A percentile compares a stretch with the other conserved stretches of the same genome.
These are phyloP conservation scores for Amylostereum chailletii DNA, from an alignment of 1,284 basidiomycete genomes.

Conservation along the genomic window DNA sequence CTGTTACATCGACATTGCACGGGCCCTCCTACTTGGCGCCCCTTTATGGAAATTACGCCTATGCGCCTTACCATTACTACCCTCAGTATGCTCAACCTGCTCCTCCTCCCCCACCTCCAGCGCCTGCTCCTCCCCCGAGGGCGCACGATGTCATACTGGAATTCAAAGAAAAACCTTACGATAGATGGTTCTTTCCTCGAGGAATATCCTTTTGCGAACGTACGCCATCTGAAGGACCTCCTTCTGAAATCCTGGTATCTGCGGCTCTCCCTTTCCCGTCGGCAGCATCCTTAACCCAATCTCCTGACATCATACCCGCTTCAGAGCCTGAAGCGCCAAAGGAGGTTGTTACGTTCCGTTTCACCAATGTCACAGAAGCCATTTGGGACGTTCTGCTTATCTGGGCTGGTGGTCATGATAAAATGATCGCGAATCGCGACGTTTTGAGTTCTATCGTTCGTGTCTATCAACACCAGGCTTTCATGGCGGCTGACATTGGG, in stretches of 20 bases:
- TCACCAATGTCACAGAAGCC: constrained; percentile 33
- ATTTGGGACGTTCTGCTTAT: constrained; percentile 46
- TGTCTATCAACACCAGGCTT: not conserved
- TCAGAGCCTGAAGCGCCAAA: constrained; percentile 12
- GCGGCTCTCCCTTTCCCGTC: constrained; percentile 26
- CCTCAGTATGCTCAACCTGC: constrained; percentile 13
- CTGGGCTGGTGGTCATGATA: constrained; percentile 49
- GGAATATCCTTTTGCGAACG: constrained; percentile 41
- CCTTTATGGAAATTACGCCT: not conserved
- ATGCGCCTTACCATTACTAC: constrained; percentile 4
- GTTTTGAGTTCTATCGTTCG: constrained; percentile 34
- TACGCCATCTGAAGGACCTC: constrained; percentile 12
- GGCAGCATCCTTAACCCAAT: constrained; percentile 9
- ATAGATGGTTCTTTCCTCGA: constrained; percentile 59
- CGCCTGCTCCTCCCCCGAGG: constrained; percentile 19
- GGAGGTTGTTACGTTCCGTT: constrained; percentile 36
- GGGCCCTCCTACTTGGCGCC: not conserved
- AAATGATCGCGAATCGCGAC: constrained; percentile 31
- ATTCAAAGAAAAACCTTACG: constrained; percentile 50
- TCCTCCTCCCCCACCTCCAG: constrained; percentile 7
- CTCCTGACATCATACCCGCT: not conserved
- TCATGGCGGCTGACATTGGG: constrained; percentile 1
- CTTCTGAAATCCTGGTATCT: constrained; percentile 27
- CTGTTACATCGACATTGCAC: not conserved
- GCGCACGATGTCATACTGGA: constrained; percentile 64